Percentiles rank a stretch among this genome's conserved stretches.
phyloP scores from a whole-genome alignment of 768 basidiomycete species.

The Mycena capillaripes region DNA sequence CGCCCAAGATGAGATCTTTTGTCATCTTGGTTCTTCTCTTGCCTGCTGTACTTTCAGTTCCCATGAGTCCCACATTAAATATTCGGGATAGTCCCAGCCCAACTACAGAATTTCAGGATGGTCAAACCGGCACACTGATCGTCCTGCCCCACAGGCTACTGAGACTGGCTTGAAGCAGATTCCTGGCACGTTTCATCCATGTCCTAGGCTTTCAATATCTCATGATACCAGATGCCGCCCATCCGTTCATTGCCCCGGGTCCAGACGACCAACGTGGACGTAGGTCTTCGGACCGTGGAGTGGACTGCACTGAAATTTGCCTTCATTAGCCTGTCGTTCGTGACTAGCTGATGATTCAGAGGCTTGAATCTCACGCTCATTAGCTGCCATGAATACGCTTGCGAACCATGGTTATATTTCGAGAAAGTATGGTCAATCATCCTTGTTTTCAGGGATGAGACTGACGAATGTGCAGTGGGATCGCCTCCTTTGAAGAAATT shows the following conservation, averaged over 20 bases:
- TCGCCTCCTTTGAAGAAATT: slow-evolving; percentile 37
- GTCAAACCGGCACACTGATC: slow-evolving; percentile 31
- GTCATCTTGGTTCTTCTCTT: slow-evolving; percentile 9
- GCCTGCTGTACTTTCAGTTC: neutral
- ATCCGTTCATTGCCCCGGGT: slow-evolving; percentile 37
- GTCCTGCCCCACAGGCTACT: slow-evolving; percentile 28
- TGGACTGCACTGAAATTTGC: too few relatives aligned
- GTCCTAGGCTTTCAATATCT: neutral
- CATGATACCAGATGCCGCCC: slow-evolving; percentile 25
- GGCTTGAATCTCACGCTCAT: neutral
- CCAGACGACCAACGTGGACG: slow-evolving; percentile 35
- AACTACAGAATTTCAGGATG: slow-evolving; percentile 31
- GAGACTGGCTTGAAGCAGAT: slow-evolving; percentile 35
- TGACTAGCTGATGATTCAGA: neutral
- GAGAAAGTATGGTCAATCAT: slow-evolving; percentile 12
- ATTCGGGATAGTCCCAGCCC: slow-evolving; percentile 8
- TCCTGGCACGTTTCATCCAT: slow-evolving; percentile 8
- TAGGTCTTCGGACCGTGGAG: too few relatives aligned
- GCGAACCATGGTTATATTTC: slow-evolving; percentile 34
- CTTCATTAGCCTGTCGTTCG: slow-evolving; percentile 36
- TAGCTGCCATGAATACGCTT: slow-evolving; percentile 37
- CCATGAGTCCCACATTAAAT: neutral
- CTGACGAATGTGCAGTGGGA: slow-evolving; percentile 18
- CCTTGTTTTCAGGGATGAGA: neutral
- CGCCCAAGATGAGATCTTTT: slow-evolving; percentile 10